phyloP scores from a whole-genome alignment of 345 rosid species.

The Garcia nutans region DNA sequence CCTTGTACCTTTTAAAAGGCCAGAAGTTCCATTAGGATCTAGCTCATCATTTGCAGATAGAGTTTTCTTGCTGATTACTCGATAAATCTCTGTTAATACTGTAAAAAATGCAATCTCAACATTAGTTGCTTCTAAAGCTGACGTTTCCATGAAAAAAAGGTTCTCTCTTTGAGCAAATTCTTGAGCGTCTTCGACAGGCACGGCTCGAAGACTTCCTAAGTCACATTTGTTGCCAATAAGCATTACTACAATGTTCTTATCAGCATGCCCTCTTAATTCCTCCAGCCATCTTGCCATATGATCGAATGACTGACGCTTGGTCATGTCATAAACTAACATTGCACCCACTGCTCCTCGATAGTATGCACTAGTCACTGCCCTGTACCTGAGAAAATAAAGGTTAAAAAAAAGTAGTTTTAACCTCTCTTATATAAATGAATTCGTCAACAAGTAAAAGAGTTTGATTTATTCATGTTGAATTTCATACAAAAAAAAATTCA shows the following conservation, averaged over 20 bases:
- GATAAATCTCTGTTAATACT: constrained; percentile 63
- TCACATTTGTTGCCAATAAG: constrained; percentile 81
- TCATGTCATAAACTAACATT: constrained; percentile 82
- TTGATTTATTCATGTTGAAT: no score
- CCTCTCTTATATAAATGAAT: no score
- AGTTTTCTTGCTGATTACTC: constrained; percentile 71
- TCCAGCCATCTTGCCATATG: constrained; percentile 87
- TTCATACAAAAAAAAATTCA: no score
- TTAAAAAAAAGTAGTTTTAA: no score
- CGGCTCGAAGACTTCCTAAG: constrained; percentile 70
- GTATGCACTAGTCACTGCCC: constrained; percentile 86
- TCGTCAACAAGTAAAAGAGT: no score
- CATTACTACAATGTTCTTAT: constrained; percentile 78
- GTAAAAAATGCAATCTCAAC: constrained; percentile 77
- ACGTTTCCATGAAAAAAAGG: constrained; percentile 83
- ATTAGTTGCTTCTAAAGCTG: constrained; percentile 77
- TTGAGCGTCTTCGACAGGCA: constrained; percentile 73
- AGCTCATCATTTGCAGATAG: constrained; percentile 50
- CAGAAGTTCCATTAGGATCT: constrained; percentile 38
- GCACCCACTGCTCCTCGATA: constrained; percentile 86
- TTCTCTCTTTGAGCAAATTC: constrained; percentile 88
- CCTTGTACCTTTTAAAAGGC: constrained; percentile 67
- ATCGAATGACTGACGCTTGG: constrained; percentile 80
- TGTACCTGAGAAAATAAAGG: constrained; percentile 44
- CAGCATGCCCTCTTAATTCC: constrained; percentile 77